Base-by-base conservation (phyloP, 2,329 filamentous ascomycete species). In the Parastagonospora nodorum region DNA sequence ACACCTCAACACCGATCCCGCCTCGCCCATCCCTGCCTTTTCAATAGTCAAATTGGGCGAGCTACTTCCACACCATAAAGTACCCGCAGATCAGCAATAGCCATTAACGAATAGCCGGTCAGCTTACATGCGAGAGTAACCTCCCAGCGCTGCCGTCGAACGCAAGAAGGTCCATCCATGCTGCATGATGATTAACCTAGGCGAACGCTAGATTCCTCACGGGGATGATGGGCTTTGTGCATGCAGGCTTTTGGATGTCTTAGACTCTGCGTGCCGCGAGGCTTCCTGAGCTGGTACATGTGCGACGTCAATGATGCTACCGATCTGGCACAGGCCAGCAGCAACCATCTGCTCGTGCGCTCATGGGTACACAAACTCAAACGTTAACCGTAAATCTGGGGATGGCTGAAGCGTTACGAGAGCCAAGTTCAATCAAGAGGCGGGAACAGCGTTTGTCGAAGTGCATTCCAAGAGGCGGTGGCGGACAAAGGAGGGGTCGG, bases 401-500 rank as follows among this genome's bases (percentile, higher is more conserved):
- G 4, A 38, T 39, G 32, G 40, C 38, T 48, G 19, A 31, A 28
- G 11, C 6, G 19, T 37, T 48, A 42, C 38, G 39, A 50, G 38
- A 50, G 51, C 57, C 52, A 64, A 56, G 55, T 33, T 37, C 56
- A 60, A 46, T 54, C 44, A 61, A 58, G 55, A 64, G 57, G 59
- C 44, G 57, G 53, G 53, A 55, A 40, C 39, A 43, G 48, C 45
- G 48, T 51, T 50, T 36, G 40, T 54, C 36, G 37, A 5, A 42
- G 30, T 42, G 53, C 42, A 46, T 48, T 48, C 48, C 55, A 45
- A 54, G 36, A 51, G 36, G 46, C 55, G 58, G 57, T 57, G 57
- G 53, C 32, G 42, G 44, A 42, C 35, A 38, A 61, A 57, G 57
- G 58, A 64, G 63, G 60, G 64, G 61, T 56, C 59, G 51, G 59